These are phyloP conservation scores for Tetramitus jugosus DNA, from an alignment of 208 protist genomes.

Conservation along the genomic window DNA sequence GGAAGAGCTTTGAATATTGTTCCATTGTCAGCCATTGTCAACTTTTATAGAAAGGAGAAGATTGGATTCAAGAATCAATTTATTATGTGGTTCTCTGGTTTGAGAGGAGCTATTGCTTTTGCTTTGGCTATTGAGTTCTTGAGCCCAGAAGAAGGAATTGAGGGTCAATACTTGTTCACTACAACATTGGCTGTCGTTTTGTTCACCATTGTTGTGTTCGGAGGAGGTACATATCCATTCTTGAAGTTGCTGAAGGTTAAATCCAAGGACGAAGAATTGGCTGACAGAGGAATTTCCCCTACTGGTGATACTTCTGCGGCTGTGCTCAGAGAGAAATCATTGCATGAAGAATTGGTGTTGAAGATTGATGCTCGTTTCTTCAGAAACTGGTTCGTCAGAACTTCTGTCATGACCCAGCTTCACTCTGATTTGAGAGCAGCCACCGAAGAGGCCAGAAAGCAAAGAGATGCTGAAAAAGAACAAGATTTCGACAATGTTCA, in stretches of 20 bases:
- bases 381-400: too few species aligned
- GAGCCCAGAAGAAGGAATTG: background rate
- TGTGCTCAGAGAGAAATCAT: too few species aligned
- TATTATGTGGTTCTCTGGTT: slow-evolving; percentile 44
- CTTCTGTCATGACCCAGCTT: too few species aligned
- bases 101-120: slow-evolving; percentile 25
- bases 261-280: background rate
- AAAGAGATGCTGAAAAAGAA: too few species aligned
- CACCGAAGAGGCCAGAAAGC: too few species aligned
- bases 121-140: slow-evolving; percentile 11
- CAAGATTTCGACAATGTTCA: too few species aligned
- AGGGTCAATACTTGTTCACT: slow-evolving; percentile 15
- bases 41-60: slow-evolving; percentile 24
- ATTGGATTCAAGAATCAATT: slow-evolving; percentile 41
- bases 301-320: too few species aligned
- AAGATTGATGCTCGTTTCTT: too few species aligned
- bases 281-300: too few species aligned
- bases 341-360: too few species aligned
- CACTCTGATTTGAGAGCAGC: too few species aligned
- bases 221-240: slow-evolving; percentile 1
- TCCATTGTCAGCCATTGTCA: slow-evolving; percentile 40
- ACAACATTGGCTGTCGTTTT: background rate
- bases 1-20: slow-evolving; percentile 39
- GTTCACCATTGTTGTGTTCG: slow-evolving; percentile 20
- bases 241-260: slow-evolving; percentile 16